Evolutionary conservation across 768 basidiomycete genomes (phyloP).

Genomic region (Mycena olivaceomarginata): DNA sequence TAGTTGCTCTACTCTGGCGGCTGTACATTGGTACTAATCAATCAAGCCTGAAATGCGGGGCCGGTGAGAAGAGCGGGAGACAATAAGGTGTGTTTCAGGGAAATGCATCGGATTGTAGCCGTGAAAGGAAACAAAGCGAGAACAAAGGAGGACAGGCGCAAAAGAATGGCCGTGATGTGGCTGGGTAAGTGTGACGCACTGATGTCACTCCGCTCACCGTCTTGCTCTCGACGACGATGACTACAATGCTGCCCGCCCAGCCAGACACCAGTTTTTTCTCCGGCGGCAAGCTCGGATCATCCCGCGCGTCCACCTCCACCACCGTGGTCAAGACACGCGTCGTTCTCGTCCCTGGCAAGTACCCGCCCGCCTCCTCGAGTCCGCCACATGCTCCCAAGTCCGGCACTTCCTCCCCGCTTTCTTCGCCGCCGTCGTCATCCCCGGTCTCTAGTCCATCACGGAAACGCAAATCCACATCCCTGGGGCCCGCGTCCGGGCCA

Average conservation of each 20-base stretch:
- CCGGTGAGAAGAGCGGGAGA: neutral
- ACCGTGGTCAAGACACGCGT: slow-evolving; percentile 5
- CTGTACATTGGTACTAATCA: neutral
- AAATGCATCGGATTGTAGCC: neutral
- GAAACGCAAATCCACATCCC: slow-evolving; percentile 60
- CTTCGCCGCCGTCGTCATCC: slow-evolving; percentile 48
- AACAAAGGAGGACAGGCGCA: neutral
- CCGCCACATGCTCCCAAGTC: slow-evolving; percentile 33
- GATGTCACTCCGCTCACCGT: neutral
- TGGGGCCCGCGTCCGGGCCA: slow-evolving; percentile 32
- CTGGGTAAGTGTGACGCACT: neutral
- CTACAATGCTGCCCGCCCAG: neutral
- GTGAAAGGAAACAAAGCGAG: neutral
- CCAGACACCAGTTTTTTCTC: slow-evolving; percentile 17
- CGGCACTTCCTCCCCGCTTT: slow-evolving; percentile 52
- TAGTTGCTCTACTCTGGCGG: neutral
- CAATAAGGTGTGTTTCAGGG: neutral
- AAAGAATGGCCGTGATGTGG: neutral
- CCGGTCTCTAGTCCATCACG: slow-evolving; percentile 40
- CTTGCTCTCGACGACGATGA: neutral
- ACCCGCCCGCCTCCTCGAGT: slow-evolving; percentile 25
- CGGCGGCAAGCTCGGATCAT: neutral
- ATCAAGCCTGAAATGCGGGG: neutral
- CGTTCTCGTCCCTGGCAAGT: neutral
- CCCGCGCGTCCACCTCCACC: neutral